Percentiles rank a stretch among this genome's conserved stretches.
Conservation (phyloP, 2,329 filamentous ascomycete species). For the Microthyrium microscopicum region DNA sequence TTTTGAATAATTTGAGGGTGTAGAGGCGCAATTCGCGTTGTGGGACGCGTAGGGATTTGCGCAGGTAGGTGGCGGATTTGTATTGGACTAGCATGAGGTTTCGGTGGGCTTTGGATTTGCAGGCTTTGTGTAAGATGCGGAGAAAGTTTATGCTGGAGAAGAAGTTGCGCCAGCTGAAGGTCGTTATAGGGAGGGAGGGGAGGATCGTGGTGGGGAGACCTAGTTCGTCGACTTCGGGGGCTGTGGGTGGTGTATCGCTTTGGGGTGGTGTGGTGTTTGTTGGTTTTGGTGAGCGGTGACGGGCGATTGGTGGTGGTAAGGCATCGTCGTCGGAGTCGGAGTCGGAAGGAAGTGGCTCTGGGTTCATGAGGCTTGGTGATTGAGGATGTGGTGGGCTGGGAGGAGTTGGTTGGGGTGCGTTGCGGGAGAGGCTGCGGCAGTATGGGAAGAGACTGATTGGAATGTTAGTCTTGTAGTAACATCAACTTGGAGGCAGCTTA, state of each 20-base stretch:
- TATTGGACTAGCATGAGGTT: conserved; percentile 89
- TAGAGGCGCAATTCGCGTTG: conserved; percentile 79
- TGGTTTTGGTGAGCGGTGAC: conserved; percentile 13
- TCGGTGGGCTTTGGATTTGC: conserved; percentile 86
- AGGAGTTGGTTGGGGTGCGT: conserved; percentile 22
- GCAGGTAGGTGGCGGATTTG: conserved; percentile 82
- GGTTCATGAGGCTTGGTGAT: conserved; percentile 20
- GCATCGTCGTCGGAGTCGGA: conserved; percentile 44
- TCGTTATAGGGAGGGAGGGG: conserved; percentile 63
- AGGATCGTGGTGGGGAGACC: conserved; percentile 60
- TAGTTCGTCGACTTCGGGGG: conserved; percentile 63
- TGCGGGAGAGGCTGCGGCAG: conserved; percentile 57
- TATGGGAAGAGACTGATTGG: conserved; percentile 74
- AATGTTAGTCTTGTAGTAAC: conserved; percentile 12
- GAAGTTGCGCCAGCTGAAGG: conserved; percentile 87
- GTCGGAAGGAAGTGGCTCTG: conserved; percentile 12
- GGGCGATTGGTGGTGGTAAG: conserved; percentile 59
- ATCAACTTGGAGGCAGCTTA: conserved; percentile 23
- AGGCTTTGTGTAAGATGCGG: conserved; percentile 93
- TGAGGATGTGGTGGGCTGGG: conserved; percentile 20
- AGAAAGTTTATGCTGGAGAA: conserved; percentile 91
- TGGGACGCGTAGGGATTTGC: conserved; percentile 80
- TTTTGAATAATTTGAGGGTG: conserved; percentile 96
- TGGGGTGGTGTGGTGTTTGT: conserved; percentile 16
- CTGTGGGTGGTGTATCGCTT: conserved; percentile 21